These are phyloP conservation scores for Penicillium sp. DNA, from an alignment of 2,329 filamentous ascomycete genomes.

Conservation along the genomic window DNA sequence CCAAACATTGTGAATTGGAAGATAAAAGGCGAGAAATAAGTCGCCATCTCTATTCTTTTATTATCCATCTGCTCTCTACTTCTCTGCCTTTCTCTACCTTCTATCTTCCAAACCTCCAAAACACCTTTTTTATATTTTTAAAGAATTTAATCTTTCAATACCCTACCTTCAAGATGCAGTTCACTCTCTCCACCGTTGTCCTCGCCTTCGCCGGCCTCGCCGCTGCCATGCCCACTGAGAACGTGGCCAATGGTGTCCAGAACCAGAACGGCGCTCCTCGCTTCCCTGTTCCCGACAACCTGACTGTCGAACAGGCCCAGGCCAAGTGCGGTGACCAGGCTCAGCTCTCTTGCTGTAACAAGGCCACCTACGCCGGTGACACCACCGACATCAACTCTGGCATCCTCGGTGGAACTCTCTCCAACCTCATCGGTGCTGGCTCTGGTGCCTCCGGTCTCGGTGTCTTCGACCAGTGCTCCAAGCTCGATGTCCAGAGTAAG, in stretches of 20 bases:
- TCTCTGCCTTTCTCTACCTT: conserved; percentile 9
- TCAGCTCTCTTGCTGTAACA: conserved; percentile 42
- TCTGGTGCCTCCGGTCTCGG: conserved; percentile 33
- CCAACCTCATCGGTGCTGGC: conserved; percentile 33
- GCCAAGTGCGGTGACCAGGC: conserved; percentile 39
- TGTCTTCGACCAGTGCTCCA: conserved; percentile 43
- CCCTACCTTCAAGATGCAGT: conserved; percentile 37
- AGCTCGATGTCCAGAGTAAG: conserved; percentile 34
- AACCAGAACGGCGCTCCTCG: background rate
- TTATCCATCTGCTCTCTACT: conserved; percentile 6
- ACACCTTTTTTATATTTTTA: conserved; percentile 4
- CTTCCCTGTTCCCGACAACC: conserved; percentile 22
- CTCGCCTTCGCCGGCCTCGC: conserved; percentile 34
- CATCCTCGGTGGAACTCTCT: conserved; percentile 31
- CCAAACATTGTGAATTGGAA: conserved; percentile 10
- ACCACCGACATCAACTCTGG: conserved; percentile 30
- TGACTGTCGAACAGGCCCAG: conserved; percentile 37
- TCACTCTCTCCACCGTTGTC: conserved; percentile 31
- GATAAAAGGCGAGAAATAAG: conserved; percentile 22
- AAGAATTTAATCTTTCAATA: conserved; percentile 22
- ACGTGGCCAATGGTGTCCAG: conserved; percentile 11
- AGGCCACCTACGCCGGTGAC: conserved; percentile 35
- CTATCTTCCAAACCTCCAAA: conserved; percentile 8
- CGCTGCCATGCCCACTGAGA: conserved; percentile 26
- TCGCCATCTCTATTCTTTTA: background rate